A percentile compares a stretch with the other conserved stretches of the same genome.
Conservation (phyloP, 1,284 basidiomycete species). For the Moniliophthora roreri region DNA sequence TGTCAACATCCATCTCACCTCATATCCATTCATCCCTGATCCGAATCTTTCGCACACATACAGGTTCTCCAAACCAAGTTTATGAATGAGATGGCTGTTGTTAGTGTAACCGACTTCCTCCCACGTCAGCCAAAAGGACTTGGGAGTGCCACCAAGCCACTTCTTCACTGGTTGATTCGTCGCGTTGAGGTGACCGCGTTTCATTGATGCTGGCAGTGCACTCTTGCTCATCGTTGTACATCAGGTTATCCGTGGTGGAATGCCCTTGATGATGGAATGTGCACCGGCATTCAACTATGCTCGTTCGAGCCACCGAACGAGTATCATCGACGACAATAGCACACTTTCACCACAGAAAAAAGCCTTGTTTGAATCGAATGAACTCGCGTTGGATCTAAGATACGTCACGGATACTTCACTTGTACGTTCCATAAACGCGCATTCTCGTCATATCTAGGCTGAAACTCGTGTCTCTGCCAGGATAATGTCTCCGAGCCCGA, state of each 20-base stretch:
- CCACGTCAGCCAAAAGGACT: conserved; percentile 57
- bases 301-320: conserved; percentile 66
- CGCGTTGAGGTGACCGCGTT: conserved; percentile 64
- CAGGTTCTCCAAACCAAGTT: conserved; percentile 85
- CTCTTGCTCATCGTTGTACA: background rate
- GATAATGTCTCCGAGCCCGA: conserved; percentile 49
- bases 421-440: conserved; percentile 9
- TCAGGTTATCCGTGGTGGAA: conserved; percentile 72
- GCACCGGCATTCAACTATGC: conserved; percentile 95
- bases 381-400: conserved; percentile 73
- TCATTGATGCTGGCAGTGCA: background rate
- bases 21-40: background rate
- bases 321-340: conserved; percentile 51
- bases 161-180: conserved; percentile 86
- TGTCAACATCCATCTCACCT: conserved; percentile 4
- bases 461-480: conserved; percentile 19
- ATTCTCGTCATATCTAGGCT: background rate
- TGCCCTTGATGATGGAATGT: conserved; percentile 81
- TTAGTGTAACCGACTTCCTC: conserved; percentile 79
- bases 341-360: conserved; percentile 45
- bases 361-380: conserved; percentile 65
- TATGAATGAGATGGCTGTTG: conserved; percentile 80
- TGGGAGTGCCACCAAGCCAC: conserved; percentile 54
- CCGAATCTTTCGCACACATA: conserved; percentile 4
- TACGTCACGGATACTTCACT: conserved; percentile 61